Evolutionary conservation across 2,329 filamentous ascomycete genomes (phyloP).

Genomic region (Scleromitrula shiraiana): DNA sequence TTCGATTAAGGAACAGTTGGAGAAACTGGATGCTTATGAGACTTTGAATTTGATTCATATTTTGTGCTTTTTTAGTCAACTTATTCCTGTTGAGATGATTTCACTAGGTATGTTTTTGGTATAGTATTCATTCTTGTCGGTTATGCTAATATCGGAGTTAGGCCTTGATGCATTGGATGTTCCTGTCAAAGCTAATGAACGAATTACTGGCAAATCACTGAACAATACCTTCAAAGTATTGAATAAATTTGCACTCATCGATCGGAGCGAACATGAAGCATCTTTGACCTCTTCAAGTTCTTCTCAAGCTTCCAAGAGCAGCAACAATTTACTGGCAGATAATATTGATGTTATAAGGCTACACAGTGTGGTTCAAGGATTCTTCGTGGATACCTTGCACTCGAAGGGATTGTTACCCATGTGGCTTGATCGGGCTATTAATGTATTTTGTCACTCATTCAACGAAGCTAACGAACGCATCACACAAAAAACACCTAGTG

Average conservation of each 20-base stretch:
- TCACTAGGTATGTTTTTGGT: conserved; percentile 38
- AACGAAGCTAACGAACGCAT: conserved; percentile 39
- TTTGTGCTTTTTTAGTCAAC: conserved; percentile 56
- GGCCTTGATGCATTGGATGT: conserved; percentile 41
- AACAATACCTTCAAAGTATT: conserved; percentile 43
- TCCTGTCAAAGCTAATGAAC: conserved; percentile 38
- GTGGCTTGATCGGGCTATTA: conserved; percentile 42
- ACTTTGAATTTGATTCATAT: conserved; percentile 58
- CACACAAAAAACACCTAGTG: conserved; percentile 33
- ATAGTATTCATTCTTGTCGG: neutral
- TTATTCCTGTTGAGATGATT: conserved; percentile 59
- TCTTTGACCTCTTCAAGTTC: conserved; percentile 14
- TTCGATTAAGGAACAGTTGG: conserved; percentile 42
- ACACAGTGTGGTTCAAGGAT: conserved; percentile 45
- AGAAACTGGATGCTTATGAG: conserved; percentile 38
- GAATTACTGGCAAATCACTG: conserved; percentile 21
- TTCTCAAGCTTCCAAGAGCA: conserved; percentile 30
- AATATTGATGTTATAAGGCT: conserved; percentile 42
- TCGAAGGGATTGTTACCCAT: conserved; percentile 34
- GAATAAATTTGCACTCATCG: conserved; percentile 44
- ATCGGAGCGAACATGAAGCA: conserved; percentile 39
- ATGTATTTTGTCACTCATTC: conserved; percentile 43
- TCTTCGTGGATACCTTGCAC: conserved; percentile 41
- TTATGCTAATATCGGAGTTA: conserved; percentile 18
- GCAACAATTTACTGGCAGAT: conserved; percentile 37